Conservation (phyloP, 1,139 yeast species). For the Geotrichum restrictum region DNA sequence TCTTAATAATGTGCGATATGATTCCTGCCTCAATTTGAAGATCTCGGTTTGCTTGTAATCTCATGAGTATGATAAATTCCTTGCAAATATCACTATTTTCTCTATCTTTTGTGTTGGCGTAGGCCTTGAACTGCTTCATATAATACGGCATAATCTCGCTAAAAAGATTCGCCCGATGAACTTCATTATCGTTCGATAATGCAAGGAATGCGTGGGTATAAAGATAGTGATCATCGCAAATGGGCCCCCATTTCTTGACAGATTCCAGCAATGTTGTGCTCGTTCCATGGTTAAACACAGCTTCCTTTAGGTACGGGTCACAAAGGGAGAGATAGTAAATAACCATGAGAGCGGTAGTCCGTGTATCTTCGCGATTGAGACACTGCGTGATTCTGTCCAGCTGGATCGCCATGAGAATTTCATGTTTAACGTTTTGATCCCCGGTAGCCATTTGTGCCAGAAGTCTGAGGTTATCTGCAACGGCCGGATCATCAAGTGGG, state of each 20-base stretch:
- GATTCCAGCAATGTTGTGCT: not conserved
- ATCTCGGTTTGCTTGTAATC: not conserved
- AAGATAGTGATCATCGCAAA: not conserved
- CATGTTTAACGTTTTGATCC: not conserved
- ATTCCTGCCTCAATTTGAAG: not conserved
- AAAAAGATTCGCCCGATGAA: not conserved
- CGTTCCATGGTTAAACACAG: not conserved
- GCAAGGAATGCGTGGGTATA: not conserved
- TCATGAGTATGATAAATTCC: not conserved
- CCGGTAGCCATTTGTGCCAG: not conserved
- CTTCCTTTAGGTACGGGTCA: not conserved
- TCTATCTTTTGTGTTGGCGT: not conserved
- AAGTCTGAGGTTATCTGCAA: not conserved
- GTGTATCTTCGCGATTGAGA: not conserved
- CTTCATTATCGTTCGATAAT: not conserved
- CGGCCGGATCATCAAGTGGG: not conserved
- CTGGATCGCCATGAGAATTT: not conserved
- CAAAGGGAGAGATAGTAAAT: conserved; percentile 1
- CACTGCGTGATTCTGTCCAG: not conserved
- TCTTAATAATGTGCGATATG: not conserved
- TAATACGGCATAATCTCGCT: not conserved
- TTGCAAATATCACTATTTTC: not conserved
- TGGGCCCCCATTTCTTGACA: not conserved
- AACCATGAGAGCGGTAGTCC: not conserved
- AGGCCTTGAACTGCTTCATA: not conserved